A percentile compares a stretch with the other conserved stretches of the same genome.
Evolutionary conservation across 1,284 basidiomycete genomes (phyloP).

Genomic region (Ceratobasidium sp.): DNA sequence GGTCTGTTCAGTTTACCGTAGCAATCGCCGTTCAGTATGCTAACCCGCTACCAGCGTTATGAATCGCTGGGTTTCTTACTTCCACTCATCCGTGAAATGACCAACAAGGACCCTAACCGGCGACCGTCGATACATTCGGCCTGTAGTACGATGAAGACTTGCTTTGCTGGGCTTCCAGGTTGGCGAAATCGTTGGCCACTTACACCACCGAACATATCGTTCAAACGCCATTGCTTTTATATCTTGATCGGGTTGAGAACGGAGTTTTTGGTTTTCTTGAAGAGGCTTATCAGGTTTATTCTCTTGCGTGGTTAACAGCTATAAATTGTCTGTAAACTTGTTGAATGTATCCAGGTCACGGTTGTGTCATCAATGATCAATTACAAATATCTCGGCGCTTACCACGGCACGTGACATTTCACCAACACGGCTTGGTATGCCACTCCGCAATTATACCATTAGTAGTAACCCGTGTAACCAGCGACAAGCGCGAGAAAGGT

Average conservation of each 20-base stretch:
- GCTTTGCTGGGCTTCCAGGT: background rate
- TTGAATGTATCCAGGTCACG: no score
- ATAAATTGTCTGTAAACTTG: no score
- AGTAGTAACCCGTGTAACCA: no score
- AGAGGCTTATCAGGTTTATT: background rate
- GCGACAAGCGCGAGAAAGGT: no score
- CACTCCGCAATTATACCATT: no score
- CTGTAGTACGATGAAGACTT: background rate
- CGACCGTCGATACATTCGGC: background rate
- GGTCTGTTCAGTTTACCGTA: background rate
- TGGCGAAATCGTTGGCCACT: constrained; percentile 7
- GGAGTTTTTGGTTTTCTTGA: background rate
- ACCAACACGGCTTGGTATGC: no score
- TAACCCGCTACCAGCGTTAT: background rate
- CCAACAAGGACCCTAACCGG: background rate
- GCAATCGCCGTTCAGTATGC: background rate
- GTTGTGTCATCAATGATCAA: no score
- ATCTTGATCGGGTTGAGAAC: background rate
- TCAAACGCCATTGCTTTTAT: background rate
- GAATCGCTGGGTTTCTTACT: background rate
- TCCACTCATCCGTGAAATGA: constrained; percentile 4
- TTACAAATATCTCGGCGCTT: no score
- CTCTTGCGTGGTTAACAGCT: no score
- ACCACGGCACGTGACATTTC: no score
- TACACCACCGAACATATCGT: background rate